Conservation (phyloP, 1,284 basidiomycete species). For the Trichosporon coremiiforme region DNA sequence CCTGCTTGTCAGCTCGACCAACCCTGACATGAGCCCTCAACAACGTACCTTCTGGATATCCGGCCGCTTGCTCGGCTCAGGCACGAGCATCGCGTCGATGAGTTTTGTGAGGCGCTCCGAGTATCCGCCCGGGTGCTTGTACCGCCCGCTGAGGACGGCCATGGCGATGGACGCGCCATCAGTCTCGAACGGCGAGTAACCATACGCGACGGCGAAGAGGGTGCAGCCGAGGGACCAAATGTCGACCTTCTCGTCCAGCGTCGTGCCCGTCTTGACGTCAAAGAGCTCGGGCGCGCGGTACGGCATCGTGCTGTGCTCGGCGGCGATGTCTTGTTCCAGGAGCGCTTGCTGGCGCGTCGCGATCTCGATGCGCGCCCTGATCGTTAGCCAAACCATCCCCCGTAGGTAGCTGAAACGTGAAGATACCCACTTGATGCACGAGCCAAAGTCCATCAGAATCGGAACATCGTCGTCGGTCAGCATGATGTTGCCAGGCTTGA, state of each 20-base stretch:
- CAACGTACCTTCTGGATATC: conserved; percentile 72
- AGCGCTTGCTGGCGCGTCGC: conserved; percentile 82
- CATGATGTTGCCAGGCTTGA: conserved; percentile 98
- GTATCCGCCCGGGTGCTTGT: conserved; percentile 71
- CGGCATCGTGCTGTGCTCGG: conserved; percentile 94
- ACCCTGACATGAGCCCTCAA: not conserved
- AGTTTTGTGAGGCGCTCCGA: conserved; percentile 76
- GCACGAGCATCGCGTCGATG: conserved; percentile 79
- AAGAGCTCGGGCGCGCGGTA: conserved; percentile 94
- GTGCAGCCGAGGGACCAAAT: conserved; percentile 96
- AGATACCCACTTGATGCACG: conserved; percentile 60
- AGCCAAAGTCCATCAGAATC: conserved; percentile 98
- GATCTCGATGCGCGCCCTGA: conserved; percentile 51
- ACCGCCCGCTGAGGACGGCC: conserved; percentile 88
- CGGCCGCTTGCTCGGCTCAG: conserved; percentile 76
- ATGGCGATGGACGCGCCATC: conserved; percentile 89
- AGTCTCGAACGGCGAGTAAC: conserved; percentile 89
- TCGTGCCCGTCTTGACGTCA: conserved; percentile 86
- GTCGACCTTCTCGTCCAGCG: conserved; percentile 90
- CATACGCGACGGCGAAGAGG: conserved; percentile 86
- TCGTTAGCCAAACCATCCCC: no score
- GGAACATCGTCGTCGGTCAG: conserved; percentile 87
- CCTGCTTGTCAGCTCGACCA: conserved; percentile 59
- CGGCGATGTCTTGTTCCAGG: conserved; percentile 84
- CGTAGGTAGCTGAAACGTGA: no score